Conservation (phyloP, 2,329 filamentous ascomycete species). For the Claviceps quebecensis region DNA sequence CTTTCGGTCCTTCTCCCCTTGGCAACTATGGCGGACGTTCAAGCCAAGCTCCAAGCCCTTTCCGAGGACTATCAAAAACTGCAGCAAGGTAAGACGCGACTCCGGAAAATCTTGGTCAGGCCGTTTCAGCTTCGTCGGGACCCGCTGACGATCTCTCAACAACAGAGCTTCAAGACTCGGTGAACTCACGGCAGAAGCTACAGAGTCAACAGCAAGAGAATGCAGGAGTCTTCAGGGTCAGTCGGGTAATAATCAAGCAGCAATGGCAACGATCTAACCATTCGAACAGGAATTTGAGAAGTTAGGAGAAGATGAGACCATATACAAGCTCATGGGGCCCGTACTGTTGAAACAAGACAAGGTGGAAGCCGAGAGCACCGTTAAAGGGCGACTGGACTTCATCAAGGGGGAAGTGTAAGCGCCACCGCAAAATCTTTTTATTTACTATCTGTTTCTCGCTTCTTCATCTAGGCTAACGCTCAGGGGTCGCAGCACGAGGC, state of each 20-base stretch:
- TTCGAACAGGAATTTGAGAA: slow-evolving; percentile 61
- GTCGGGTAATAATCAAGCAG: neutral
- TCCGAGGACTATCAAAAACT: slow-evolving; percentile 80
- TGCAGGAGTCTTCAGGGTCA: slow-evolving; percentile 65
- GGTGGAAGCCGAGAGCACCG: slow-evolving; percentile 75
- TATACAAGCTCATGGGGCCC: slow-evolving; percentile 92
- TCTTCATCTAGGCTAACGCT: slow-evolving; percentile 6
- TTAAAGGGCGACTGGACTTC: slow-evolving; percentile 81
- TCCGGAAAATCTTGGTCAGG: neutral
- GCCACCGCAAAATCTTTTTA: neutral
- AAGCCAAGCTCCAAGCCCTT: slow-evolving; percentile 66
- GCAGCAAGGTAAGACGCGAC: slow-evolving; percentile 52
- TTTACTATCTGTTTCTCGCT: neutral
- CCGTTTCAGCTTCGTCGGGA: neutral
- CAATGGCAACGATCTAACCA: neutral
- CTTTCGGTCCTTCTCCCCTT: neutral
- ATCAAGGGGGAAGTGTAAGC: slow-evolving; percentile 86
- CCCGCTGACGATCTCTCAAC: slow-evolving; percentile 2
- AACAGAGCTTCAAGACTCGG: slow-evolving; percentile 62
- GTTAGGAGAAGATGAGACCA: slow-evolving; percentile 67
- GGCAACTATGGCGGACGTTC: slow-evolving; percentile 50
- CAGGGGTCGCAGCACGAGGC: slow-evolving; percentile 16
- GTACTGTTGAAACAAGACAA: slow-evolving; percentile 92
- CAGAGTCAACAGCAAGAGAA: slow-evolving; percentile 95
- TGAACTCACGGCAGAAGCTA: slow-evolving; percentile 75